Percentiles rank a stretch among this genome's conserved stretches.
Conservation (phyloP, 305 asterid species). For the Fraxinus dipetala region DNA sequence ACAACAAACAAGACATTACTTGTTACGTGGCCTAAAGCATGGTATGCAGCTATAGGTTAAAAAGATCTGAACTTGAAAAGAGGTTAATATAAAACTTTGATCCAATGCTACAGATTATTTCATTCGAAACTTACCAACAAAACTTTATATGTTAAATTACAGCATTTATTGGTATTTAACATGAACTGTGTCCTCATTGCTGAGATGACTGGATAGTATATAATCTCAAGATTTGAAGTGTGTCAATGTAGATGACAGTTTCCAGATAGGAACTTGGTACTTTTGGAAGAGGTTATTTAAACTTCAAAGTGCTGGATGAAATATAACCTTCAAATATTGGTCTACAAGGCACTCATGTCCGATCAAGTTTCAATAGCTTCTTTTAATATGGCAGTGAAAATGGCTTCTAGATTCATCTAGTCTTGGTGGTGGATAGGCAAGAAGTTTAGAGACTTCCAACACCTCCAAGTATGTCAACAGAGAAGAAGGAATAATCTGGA, state of each 20-base stretch:
- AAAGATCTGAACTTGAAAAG: not conserved
- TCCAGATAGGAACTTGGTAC: not conserved
- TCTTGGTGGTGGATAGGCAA: too few relatives aligned
- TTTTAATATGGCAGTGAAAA: too few relatives aligned
- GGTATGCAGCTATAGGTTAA: not conserved
- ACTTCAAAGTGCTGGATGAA: not conserved
- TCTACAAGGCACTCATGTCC: too few relatives aligned
- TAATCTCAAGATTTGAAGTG: not conserved
- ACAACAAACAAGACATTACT: slow-evolving; percentile 45
- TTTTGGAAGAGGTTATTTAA: not conserved
- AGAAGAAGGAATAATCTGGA: too few relatives aligned
- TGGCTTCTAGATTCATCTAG: too few relatives aligned
- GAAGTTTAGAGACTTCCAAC: too few relatives aligned
- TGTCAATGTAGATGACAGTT: not conserved
- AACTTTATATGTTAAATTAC: not conserved
- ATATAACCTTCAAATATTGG: too few relatives aligned
- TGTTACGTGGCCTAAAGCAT: too few relatives aligned
- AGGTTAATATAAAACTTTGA: not conserved
- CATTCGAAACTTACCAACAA: not conserved
- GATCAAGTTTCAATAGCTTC: too few relatives aligned
- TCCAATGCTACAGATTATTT: not conserved
- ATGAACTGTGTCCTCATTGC: not conserved
- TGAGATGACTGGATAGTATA: not conserved
- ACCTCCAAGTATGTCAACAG: too few relatives aligned
- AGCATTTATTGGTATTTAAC: not conserved